Base-by-base conservation (phyloP, 441 rosid species). In the Biscutella auriculata region DNA sequence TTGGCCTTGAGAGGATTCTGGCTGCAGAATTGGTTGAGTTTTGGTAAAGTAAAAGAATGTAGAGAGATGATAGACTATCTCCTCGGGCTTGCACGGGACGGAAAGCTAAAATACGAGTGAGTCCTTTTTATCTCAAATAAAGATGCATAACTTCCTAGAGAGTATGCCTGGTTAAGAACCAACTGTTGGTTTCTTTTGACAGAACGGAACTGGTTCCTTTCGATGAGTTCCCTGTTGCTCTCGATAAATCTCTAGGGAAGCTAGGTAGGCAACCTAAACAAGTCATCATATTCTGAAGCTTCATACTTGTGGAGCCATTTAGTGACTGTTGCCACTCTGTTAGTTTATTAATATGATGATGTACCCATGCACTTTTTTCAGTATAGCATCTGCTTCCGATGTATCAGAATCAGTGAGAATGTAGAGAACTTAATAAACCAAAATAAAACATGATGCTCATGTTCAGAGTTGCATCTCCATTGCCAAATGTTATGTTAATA, bases 1-100 rank as follows among this genome's bases (percentile, higher is more conserved):
- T 77, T 86, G 64, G 82, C 86, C 12, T 70, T 88, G 80, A 86
- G 72, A 62, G 95, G 98, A 42, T 88, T 92, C 70, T 88, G 98
- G 96, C 61, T 88, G 69, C 95, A 92, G 75, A 84, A 75, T 34
- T 84, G 82, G 92, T 3, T 88, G 70, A 70, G 58, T 67, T 66
- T 83, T 0, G 88, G 72, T 34, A 87, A 82, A 72, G 75, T 79
- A 13, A 69, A 52, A 37, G 90, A 88, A 60, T 80, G 92, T 53
- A 70, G 94, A 73, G 67, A 57, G 28, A 82, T 77, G 92, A 75
- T 88, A 54, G 90, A 92, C 72, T 71, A 84, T 71, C 93, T 92
- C 47, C 71, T 92, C 39, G 51, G 57, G 48, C 76, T 88, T 6
- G 82, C 73, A 6, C 71, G 61, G 19, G 82, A 80, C 23, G 88